phyloP scores from a whole-genome alignment of 306 rosid species.

The Ormosia semicastrata region DNA sequence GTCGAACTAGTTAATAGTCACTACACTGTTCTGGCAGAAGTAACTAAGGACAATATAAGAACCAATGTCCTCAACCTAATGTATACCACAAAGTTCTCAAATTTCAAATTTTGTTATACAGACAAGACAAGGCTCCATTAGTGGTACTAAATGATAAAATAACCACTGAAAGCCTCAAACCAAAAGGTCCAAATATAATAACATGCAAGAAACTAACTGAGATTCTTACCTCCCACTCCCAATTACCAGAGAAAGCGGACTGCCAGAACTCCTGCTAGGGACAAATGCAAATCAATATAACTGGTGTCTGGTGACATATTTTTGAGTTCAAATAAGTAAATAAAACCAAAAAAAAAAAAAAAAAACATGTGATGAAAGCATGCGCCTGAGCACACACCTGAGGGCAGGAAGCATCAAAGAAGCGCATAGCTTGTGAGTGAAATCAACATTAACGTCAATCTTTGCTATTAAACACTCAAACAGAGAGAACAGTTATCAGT shows the following conservation, averaged over 20 bases:
- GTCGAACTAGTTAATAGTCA: background rate
- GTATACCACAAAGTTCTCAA: background rate
- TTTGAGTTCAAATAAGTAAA: background rate
- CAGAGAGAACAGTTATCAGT: background rate
- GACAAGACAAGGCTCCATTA: background rate
- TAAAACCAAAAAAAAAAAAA: background rate
- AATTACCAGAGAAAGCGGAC: slow-evolving; percentile 74
- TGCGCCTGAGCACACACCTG: slow-evolving; percentile 49
- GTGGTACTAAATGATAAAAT: background rate
- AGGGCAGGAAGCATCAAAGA: slow-evolving; percentile 76
- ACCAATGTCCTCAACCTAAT: background rate
- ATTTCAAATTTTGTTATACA: background rate
- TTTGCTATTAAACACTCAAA: slow-evolving; percentile 58
- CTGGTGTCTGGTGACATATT: background rate
- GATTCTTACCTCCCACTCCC: slow-evolving; percentile 88
- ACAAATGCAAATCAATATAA: slow-evolving; percentile 6
- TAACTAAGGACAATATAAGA: background rate
- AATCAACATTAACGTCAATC: slow-evolving; percentile 89
- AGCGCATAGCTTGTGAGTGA: slow-evolving; percentile 78
- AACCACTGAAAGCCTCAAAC: background rate
- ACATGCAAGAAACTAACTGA: slow-evolving; percentile 1
- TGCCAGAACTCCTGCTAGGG: slow-evolving; percentile 47
- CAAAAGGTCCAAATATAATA: background rate
- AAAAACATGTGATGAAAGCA: background rate
- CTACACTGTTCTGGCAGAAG: background rate